These are phyloP conservation scores for Leptomonas seymouri DNA, from an alignment of 208 protist genomes.

Conservation along the genomic window DNA sequence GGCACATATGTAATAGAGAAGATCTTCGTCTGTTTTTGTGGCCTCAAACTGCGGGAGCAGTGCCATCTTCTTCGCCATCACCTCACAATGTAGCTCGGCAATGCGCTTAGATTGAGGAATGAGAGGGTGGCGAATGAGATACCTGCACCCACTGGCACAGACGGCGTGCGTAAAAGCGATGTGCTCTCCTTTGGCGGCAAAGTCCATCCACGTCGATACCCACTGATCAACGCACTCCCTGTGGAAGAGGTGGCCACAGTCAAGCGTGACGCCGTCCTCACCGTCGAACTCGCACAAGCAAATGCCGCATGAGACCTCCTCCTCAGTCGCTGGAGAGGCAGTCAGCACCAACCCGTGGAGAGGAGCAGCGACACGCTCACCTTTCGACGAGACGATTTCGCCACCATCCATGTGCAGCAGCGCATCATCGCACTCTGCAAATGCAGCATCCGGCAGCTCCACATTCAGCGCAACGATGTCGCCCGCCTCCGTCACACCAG, in stretches of 20 bases:
- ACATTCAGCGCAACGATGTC: constrained; percentile 17
- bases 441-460: constrained; percentile 7
- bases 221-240: constrained; percentile 78
- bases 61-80: constrained; percentile 28
- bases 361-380: constrained; percentile 4
- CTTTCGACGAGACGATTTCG: constrained; percentile 23
- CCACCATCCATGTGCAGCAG: constrained; percentile 15
- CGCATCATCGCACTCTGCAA: constrained; percentile 23
- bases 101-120: constrained; percentile 55
- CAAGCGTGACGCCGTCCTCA: constrained; percentile 69
- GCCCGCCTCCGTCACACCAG: constrained; percentile 37
- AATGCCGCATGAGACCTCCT: constrained; percentile 64
- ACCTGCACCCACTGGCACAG: constrained; percentile 82
- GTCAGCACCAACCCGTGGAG: constrained; percentile 14
- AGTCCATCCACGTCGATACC: constrained; percentile 68
- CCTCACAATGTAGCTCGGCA: constrained; percentile 33
- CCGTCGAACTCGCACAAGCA: constrained; percentile 86
- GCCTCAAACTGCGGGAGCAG: constrained; percentile 30
- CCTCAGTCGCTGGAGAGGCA: constrained; percentile 19
- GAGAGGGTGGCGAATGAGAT: constrained; percentile 66
- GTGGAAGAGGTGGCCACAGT: constrained; percentile 89
- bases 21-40: constrained; percentile 66
- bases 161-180: constrained; percentile 86
- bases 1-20: constrained; percentile 80
- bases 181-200: constrained; percentile 70